Base-by-base conservation (phyloP, 2,329 filamentous ascomycete species). In the Cercospora janseana region DNA sequence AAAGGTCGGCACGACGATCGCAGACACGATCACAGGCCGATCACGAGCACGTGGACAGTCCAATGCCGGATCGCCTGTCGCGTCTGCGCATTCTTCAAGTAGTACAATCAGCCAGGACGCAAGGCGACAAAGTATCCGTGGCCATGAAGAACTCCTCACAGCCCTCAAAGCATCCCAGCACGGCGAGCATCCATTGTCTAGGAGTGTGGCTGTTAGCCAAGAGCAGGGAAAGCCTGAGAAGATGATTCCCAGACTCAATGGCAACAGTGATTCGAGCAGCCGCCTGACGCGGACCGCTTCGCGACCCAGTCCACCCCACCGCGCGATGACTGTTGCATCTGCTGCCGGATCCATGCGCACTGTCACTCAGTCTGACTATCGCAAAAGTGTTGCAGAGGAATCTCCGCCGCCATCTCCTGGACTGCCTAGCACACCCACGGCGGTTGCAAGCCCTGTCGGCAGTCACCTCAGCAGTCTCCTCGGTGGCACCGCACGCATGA, bases 141-240 rank as follows among this genome's bases (percentile, higher is more conserved):
- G 77, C 4, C 80, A 83, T 49, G 80, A 85, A 52, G 70, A 74
- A 28, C 71, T 80, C n/a, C 70, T 72, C 43, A 72, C 77, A 24
- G 72, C 75, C 4, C 65, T 80, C 31, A 76, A 75, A 52, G 67
- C 72, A 38, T 75, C 74, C 34, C 69, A 74, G 59, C 75, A 78
- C 45, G 70, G 72, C 41, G 85, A 88, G 46, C 87, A 92, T 66
- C 87, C 87, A 15, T 71, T 92, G 32, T 82, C 87, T 13, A 85
- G 88, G 59, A 91, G 86, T 64, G 79, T 87, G 41, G 83, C 81
- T 27, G 86, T 80, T 13, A 87, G 83, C 62, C 87, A 86, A 1
- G 80, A 84, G 40, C 44, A 40, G 6, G 48, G 54, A 31, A 55
- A 54, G 37, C 40, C 47, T 13, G 52, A 58, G 16, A 49, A 50